Conservation (phyloP, 179 eudicot genomes). For the Spinacia oleracea region DNA sequence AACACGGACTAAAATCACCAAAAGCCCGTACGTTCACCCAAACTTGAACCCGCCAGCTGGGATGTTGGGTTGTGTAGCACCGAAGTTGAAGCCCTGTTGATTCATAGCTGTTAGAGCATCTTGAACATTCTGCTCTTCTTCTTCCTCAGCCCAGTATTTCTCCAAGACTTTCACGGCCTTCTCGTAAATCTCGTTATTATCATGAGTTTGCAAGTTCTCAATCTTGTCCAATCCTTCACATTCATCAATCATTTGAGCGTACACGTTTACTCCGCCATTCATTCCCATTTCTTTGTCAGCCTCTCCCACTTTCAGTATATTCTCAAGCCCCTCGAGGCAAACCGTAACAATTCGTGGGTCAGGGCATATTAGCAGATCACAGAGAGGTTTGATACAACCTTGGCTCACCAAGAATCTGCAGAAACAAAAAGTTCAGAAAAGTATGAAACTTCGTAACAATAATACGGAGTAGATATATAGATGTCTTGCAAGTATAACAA, state of each 20-base stretch:
- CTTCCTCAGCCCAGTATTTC: slow-evolving; percentile 82
- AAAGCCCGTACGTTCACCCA: slow-evolving; percentile 33
- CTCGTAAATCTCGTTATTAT: slow-evolving; percentile 75
- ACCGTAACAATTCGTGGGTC: slow-evolving; percentile 89
- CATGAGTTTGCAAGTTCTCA: slow-evolving; percentile 76
- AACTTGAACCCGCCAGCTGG: slow-evolving; percentile 63
- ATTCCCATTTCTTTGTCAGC: slow-evolving; percentile 70
- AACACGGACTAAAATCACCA: background rate
- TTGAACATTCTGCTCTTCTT: slow-evolving; percentile 44
- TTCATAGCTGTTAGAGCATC: slow-evolving; percentile 36
- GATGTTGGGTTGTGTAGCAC: slow-evolving; percentile 44
- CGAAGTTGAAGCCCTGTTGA: slow-evolving; percentile 52
- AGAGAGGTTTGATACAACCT: slow-evolving; percentile 85
- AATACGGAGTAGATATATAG: too few species aligned
- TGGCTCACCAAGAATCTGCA: slow-evolving; percentile 70
- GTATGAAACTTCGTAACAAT: background rate
- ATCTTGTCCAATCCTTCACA: slow-evolving; percentile 87
- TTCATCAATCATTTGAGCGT: slow-evolving; percentile 84
- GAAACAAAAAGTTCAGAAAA: background rate
- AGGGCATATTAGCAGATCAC: slow-evolving; percentile 83
- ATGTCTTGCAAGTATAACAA: background rate
- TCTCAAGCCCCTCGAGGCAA: slow-evolving; percentile 90
- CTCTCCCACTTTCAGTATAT: slow-evolving; percentile 85
- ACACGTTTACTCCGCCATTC: slow-evolving; percentile 61
- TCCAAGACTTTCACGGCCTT: slow-evolving; percentile 83